Base-by-base conservation (phyloP, 2,329 filamentous ascomycete genomes). In the Stagonosporopsis rhizophila region DNA sequence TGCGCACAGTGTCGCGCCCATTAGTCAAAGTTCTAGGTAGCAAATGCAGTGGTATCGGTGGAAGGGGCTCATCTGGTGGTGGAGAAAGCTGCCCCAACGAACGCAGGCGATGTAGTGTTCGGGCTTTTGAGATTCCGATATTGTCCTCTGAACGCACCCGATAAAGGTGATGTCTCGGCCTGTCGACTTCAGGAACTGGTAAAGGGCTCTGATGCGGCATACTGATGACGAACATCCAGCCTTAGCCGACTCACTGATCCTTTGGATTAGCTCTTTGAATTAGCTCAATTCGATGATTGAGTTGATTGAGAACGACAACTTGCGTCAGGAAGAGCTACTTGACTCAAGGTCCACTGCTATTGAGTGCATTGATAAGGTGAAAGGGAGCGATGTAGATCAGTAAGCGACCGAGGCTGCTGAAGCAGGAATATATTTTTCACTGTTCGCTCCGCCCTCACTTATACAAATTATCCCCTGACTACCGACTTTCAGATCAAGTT, bases 111-210 rank as follows among this genome's bases (percentile, higher is more conserved):
- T 1, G 27, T 15, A 50, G 4, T 17, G 37, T 34, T 6, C 17
- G 53, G 14, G 19, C 27, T 34, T 25, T 7, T 14, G 25, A 22
- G 4, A 11, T 6, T 7, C 25, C 25, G 3, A 55, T 17, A 20
- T 32, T 27, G 14, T 34, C 17, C 9, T 55, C 52, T 11, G 52
- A 55, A 14, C 32, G 52, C n/a, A 45, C 34, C n/a, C 28, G 46
- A n/a, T 20, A 6, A 8, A 55, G 34, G 17, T 19, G 32, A 15
- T 39, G 52, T 20, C 34, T 34, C 8, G 40, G 17, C 20, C n/a
- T 11, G 22, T 9, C 20, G 5, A 17, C 14, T 19, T 8, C 25
- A 23, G 39, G 14, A 0, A 25, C 12, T 30, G 30, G 32, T 14
- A 19, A 23, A 2, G 19, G 25, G 19, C 9, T 54, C 12, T 15